These are phyloP conservation scores for Trichophyton benhamiae DNA, from an alignment of 2,329 filamentous ascomycete species.

Conservation along the genomic window DNA sequence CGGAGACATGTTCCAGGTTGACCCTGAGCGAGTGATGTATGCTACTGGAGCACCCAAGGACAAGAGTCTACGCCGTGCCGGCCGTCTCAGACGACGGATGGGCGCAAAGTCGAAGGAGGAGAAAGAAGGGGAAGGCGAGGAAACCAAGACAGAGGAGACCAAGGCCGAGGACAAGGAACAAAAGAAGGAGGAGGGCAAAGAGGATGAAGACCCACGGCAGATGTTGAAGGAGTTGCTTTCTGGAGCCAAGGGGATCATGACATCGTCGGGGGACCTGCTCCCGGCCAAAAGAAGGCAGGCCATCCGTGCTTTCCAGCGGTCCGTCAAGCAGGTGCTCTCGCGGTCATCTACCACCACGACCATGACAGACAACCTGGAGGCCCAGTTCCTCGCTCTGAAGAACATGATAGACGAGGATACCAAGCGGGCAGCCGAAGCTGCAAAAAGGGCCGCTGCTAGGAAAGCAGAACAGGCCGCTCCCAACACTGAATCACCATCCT, in stretches of 20 bases:
- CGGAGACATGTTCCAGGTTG: slow-evolving; percentile 95
- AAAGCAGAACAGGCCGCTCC: not conserved
- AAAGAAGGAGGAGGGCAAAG: slow-evolving; percentile 16
- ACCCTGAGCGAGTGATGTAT: slow-evolving; percentile 74
- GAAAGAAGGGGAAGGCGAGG: slow-evolving; percentile 17
- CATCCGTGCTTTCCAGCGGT: slow-evolving; percentile 58
- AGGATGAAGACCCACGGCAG: slow-evolving; percentile 25
- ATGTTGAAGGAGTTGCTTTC: slow-evolving; percentile 44
- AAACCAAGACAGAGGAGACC: slow-evolving; percentile 8
- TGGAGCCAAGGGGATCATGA: slow-evolving; percentile 50
- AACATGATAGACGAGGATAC: slow-evolving; percentile 13
- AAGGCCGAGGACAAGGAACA: slow-evolving; percentile 21
- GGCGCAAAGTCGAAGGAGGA: slow-evolving; percentile 5
- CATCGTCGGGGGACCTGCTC: slow-evolving; percentile 40
- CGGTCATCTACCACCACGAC: slow-evolving; percentile 33
- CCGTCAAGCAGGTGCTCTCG: slow-evolving; percentile 51
- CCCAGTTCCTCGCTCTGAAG: slow-evolving; percentile 43
- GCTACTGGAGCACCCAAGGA: slow-evolving; percentile 68
- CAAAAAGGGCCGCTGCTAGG: slow-evolving; percentile 1
- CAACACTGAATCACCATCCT: not conserved
- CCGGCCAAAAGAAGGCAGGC: slow-evolving; percentile 62
- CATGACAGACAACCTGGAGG: slow-evolving; percentile 39
- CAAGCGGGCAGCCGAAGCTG: not conserved
- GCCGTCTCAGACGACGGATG: slow-evolving; percentile 20
- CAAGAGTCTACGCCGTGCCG: slow-evolving; percentile 28